Conservation (phyloP, 768 basidiomycete species). For the Lactifluus pinguis region DNA sequence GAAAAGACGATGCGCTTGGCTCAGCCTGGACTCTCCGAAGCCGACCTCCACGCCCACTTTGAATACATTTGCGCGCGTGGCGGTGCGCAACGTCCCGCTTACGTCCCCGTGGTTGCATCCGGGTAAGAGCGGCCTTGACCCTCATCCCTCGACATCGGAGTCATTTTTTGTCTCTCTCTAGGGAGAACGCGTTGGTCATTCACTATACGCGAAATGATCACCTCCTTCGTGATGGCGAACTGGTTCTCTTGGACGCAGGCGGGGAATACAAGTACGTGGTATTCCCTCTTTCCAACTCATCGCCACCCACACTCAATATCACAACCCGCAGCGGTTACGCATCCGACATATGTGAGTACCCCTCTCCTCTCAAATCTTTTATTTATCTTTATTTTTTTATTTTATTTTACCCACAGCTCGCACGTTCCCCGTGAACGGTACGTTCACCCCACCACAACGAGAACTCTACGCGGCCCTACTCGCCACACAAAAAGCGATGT, state of each 20-base stretch:
- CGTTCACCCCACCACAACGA: slow-evolving; percentile 67
- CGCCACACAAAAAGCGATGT: too few relatives aligned
- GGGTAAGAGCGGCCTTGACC: slow-evolving; percentile 43
- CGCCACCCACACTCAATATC: slow-evolving; percentile 5
- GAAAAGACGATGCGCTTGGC: slow-evolving; percentile 77
- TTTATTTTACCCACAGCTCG: slow-evolving; percentile 61
- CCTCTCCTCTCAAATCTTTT: slow-evolving; percentile 1
- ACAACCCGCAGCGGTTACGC: slow-evolving; percentile 64
- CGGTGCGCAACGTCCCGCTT: slow-evolving; percentile 85
- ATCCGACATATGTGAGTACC: slow-evolving; percentile 75
- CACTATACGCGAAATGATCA: slow-evolving; percentile 94
- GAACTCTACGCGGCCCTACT: slow-evolving; percentile 67
- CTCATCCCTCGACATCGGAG: too few relatives aligned
- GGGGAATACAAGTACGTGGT: slow-evolving; percentile 76
- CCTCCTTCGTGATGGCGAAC: slow-evolving; percentile 55
- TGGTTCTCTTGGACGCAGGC: slow-evolving; percentile 84
- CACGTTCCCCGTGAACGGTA: slow-evolving; percentile 80
- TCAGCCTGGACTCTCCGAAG: slow-evolving; percentile 46
- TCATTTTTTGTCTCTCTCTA: slow-evolving; percentile 23
- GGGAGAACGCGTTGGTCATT: slow-evolving; percentile 81
- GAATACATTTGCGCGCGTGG: slow-evolving; percentile 75
- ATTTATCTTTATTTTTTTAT: too few relatives aligned
- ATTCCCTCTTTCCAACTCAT: neutral
- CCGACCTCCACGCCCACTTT: slow-evolving; percentile 70
- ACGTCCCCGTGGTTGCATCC: slow-evolving; percentile 95